Evolutionary conservation across 495 filamentous ascomycete species (phyloP), one percentile per base, ranked within the genome.

Genomic region (Pyrenula aspistea): DNA sequence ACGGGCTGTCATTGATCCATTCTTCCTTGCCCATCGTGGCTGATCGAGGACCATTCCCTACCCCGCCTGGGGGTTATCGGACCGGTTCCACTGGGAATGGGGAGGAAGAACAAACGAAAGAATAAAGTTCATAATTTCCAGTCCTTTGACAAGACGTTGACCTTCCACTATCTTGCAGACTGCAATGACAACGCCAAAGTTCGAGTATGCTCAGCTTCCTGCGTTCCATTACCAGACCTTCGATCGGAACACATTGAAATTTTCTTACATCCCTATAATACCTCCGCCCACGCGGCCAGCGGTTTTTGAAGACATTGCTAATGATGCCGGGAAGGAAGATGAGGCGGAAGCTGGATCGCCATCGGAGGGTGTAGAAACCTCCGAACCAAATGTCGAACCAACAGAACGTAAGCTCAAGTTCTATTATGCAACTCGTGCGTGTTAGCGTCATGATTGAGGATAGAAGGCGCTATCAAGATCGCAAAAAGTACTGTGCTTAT

Each of bases 121-220:
- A 50, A 59, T 24, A 59, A 55, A 49, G 31, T 24, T n/a, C 49
- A 56, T 12, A 24, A 51, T 23, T 22, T 23, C 24, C 42, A 25
- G 20, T 15, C 53, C 25, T 51, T 59, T 53, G 62, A 66, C 23
- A 54, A 62, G 53, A 59, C 63, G 56, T 54, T 60, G 49, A 68
- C 68, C 51, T 56, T 64, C 61, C 64, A 63, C 59, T 62, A 65
- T 60, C 64, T 60, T 63, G 59, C 60, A 54, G 61, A 54, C 53
- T 64, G 71, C 65, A 64, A 73, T 74, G 70, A 61, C 51, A 49
- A n/a, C 50, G 31, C 58, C 67, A 50, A 65, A 62, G 65, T 61
- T 72, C n/a, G 8, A 21, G 71, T 77, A 77, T 69, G 74, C 73
- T 64, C 23, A 66, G 48, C 54, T 74, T 63, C 68, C 73, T 58